Conservation (phyloP, 306 rosid genomes). For the Quercus alba region DNA sequence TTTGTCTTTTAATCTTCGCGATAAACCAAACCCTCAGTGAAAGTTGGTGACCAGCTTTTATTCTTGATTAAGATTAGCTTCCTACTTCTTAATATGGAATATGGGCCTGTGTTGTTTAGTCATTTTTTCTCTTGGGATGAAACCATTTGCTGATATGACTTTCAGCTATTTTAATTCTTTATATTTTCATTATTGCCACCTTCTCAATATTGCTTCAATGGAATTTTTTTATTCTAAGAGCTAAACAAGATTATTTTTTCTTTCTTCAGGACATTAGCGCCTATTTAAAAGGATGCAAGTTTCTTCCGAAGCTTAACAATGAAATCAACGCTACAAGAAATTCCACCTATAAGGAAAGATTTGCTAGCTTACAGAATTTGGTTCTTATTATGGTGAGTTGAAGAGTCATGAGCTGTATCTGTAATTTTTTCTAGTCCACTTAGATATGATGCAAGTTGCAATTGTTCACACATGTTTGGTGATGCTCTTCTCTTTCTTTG, state of each 20-base stretch:
- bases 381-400: conserved; percentile 78
- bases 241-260: neutral
- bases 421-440: conserved; percentile 4
- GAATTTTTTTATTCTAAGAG: neutral
- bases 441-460: neutral
- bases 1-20: neutral
- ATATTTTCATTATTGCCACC: neutral
- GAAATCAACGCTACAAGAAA: conserved; percentile 50
- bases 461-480: neutral
- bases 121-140: neutral
- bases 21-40: neutral
- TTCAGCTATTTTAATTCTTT: neutral
- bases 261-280: conserved; percentile 49
- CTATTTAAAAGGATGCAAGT: conserved; percentile 62
- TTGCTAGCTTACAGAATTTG: conserved; percentile 70
- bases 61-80: neutral
- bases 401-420: conserved; percentile 13
- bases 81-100: neutral
- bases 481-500: conserved; percentile 2
- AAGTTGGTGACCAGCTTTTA: neutral
- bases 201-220: neutral
- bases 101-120: conserved; percentile 2
- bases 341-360: conserved; percentile 60
- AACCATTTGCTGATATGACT: conserved; percentile 6
- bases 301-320: conserved; percentile 82